Percentiles rank a stretch among this genome's conserved stretches.
These are phyloP conservation scores for Termitomyces eurrhizus DNA, from an alignment of 768 basidiomycete species.

Conservation along the genomic window DNA sequence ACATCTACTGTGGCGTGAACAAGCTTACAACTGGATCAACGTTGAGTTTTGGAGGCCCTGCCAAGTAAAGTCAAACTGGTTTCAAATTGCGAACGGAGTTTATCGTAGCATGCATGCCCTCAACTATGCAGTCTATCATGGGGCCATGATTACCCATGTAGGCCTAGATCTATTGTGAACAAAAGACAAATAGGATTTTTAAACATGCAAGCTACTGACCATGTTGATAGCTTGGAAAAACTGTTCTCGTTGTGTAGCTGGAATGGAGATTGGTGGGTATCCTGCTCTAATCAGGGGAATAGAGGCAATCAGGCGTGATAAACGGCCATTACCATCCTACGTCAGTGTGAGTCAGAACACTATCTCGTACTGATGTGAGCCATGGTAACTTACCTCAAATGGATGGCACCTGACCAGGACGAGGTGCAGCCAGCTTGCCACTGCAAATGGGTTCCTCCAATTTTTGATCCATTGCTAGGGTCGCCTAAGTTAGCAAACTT, in stretches of 20 bases:
- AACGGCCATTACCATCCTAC: conserved; percentile 30
- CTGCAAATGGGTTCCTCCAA: conserved; percentile 27
- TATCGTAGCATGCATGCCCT: neutral
- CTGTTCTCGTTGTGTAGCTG: conserved; percentile 15
- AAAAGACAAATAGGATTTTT: neutral
- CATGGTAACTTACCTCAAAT: conserved; percentile 18
- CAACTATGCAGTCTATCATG: neutral
- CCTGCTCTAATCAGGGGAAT: conserved; percentile 25
- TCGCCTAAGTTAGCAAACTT: neutral
- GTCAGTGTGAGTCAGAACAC: neutral
- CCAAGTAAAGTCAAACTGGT: neutral
- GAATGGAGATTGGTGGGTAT: conserved; percentile 28
- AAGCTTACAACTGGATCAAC: neutral
- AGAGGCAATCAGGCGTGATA: conserved; percentile 26
- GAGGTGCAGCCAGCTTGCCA: conserved; percentile 28
- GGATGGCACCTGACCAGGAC: conserved; percentile 26
- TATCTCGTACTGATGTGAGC: neutral
- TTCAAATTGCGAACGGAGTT: neutral
- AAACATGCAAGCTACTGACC: conserved; percentile 9
- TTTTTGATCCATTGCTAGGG: conserved; percentile 22
- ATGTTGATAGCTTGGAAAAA: conserved; percentile 23
- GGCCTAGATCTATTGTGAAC: neutral
- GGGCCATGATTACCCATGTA: neutral
- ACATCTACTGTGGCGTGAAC: neutral
- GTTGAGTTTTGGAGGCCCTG: neutral